Percentiles rank a stretch among this genome's conserved stretches.
Evolutionary conservation across 2,329 filamentous ascomycete species (phyloP).

Genomic region (Hypoxylon sp.): DNA sequence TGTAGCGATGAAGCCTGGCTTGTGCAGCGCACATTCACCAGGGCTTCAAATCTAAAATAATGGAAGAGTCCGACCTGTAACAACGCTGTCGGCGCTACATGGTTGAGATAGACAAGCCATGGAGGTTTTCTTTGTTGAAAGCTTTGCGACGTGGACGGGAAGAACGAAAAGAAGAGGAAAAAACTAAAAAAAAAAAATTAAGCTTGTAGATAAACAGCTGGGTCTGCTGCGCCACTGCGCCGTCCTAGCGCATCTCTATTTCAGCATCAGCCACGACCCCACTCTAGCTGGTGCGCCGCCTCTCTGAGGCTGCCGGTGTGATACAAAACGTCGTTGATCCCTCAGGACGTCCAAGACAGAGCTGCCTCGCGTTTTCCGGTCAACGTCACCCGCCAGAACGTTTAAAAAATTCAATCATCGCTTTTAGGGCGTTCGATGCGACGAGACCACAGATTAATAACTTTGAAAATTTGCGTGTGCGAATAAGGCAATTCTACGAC

Average conservation of each 20-base stretch:
- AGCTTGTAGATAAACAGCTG: conserved; percentile 9
- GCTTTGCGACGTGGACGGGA: not conserved
- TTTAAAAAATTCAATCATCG: conserved; percentile 1
- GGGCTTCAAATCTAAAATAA: not conserved
- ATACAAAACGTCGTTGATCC: conserved; percentile 40
- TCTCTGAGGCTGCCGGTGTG: conserved; percentile 26
- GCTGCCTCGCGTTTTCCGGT: conserved; percentile 20
- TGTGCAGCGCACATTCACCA: not conserved
- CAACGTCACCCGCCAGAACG: conserved; percentile 1
- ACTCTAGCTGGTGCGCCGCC: conserved; percentile 7
- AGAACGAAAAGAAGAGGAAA: conserved; percentile 2
- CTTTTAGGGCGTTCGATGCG: not conserved
- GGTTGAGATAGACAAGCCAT: not conserved
- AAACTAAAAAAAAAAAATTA: conserved; percentile 16
- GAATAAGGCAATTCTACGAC: not conserved
- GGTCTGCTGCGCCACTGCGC: conserved; percentile 23
- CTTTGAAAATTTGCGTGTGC: not conserved
- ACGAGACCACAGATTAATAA: not conserved
- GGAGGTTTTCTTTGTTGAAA: not conserved
- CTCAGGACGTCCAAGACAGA: conserved; percentile 27
- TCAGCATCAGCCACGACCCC: conserved; percentile 28
- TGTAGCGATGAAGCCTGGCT: not conserved
- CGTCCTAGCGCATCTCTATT: not conserved
- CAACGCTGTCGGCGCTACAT: not conserved
- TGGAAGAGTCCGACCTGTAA: not conserved